A percentile compares a stretch with the other conserved stretches of the same genome.
Conservation (phyloP, 306 rosid species). For the Psophocarpus tetragonolobus region DNA sequence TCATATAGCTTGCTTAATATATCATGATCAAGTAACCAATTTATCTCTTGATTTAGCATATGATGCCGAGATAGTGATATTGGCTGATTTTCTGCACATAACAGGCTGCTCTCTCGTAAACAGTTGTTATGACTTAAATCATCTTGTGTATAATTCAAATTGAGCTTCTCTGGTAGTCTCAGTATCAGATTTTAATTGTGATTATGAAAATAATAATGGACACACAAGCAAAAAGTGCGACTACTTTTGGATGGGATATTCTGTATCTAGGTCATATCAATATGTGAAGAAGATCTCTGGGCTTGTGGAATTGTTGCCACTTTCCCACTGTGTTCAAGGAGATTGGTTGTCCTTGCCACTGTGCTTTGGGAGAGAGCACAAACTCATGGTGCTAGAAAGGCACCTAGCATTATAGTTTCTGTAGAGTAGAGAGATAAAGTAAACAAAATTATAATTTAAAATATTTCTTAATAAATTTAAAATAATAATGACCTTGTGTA, state of each 20-base stretch:
- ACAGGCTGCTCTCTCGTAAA: constrained; percentile 49
- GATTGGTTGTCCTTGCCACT: not conserved
- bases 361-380: not conserved
- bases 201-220: constrained; percentile 49
- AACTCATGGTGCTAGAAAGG: not conserved
- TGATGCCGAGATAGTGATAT: constrained; percentile 81
- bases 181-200: constrained; percentile 48
- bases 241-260: constrained; percentile 75
- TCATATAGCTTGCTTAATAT: constrained; percentile 65
- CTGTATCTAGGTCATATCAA: constrained; percentile 58
- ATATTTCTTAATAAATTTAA: not conserved
- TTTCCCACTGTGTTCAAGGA: not conserved
- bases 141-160: constrained; percentile 69
- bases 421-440: not conserved
- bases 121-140: constrained; percentile 63
- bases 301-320: not conserved
- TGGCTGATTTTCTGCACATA: constrained; percentile 81
- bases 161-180: constrained; percentile 47
- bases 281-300: not conserved
- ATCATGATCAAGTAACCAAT: constrained; percentile 56
- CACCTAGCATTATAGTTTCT: not conserved
- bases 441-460: not conserved
- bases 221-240: constrained; percentile 45
- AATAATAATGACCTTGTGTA: constrained; percentile 60
- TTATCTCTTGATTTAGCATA: constrained; percentile 70